Conservation (phyloP, 2,329 filamentous ascomycete genomes). For the Lecanosticta acicola region DNA sequence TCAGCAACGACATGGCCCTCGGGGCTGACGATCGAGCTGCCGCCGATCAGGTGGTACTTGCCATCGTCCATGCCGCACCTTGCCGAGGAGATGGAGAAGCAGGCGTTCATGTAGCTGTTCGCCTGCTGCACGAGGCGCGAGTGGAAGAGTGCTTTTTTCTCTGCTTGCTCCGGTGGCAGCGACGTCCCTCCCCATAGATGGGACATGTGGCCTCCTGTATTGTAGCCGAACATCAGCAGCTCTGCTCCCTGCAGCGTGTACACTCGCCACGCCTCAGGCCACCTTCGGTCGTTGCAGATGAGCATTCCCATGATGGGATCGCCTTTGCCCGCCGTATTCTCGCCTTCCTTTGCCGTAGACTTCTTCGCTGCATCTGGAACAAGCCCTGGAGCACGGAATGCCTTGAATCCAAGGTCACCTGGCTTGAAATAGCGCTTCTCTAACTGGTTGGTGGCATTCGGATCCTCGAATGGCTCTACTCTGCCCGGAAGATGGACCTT, state of each 20-base stretch:
- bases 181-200: slow-evolving; percentile 41
- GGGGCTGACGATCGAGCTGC: slow-evolving; percentile 45
- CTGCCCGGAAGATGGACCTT: slow-evolving; percentile 53
- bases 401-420: slow-evolving; percentile 49
- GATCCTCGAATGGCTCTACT: slow-evolving; percentile 46
- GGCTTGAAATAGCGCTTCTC: slow-evolving; percentile 53
- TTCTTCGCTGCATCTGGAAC: slow-evolving; percentile 36
- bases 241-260: slow-evolving; percentile 50
- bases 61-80: slow-evolving; percentile 50
- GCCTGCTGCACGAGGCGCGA: slow-evolving; percentile 49
- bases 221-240: slow-evolving; percentile 45
- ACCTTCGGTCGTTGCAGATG: slow-evolving; percentile 50
- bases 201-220: slow-evolving; percentile 39
- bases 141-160: slow-evolving; percentile 47
- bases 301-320: slow-evolving; percentile 52
- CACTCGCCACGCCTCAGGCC: slow-evolving; percentile 50
- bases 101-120: slow-evolving; percentile 50
- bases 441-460: slow-evolving; percentile 48
- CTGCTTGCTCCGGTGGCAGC: slow-evolving; percentile 42
- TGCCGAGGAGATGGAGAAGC: slow-evolving; percentile 47
- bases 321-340: slow-evolving; percentile 34
- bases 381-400: slow-evolving; percentile 48
- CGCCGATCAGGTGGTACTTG: slow-evolving; percentile 46
- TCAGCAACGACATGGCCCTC: slow-evolving; percentile 49
- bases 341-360: slow-evolving; percentile 18